Evolutionary conservation across 192 early-diverging fungal genomes (phyloP), one percentile per base, ranked within the genome.

Genomic region (Oehlia diaphana): DNA sequence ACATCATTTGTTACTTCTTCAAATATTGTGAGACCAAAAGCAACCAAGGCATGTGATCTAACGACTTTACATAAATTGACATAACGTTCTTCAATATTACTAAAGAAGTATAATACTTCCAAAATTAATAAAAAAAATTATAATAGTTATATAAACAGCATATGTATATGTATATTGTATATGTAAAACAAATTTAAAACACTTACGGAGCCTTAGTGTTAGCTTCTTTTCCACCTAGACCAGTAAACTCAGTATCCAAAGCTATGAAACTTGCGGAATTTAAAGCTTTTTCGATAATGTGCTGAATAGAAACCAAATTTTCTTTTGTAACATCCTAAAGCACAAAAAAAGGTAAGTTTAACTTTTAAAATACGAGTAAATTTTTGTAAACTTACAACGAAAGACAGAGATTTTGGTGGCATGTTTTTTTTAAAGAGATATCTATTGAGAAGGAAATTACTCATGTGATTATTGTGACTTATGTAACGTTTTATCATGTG

Each of bases 171-270:
- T 42, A 42, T 42, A 42, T 26, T 8, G 39, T 42, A 42, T 42
- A 42, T 42, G 50, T 21, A 53, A 28, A 26, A 61, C 9, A 4
- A 74, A 50, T 33, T 81, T n/a, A 44, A 26, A 44, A 7, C 35
- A 81, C 80, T 74, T 58, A 86, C 84, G 78, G n/a, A 33, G 84
- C 82, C 0, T 79, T 72, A 10, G 85, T 84, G 47, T 84, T 80
- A 28, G 78, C 66, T 47, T 81, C 28, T 76, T 80, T 79, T 3
- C 80, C 76, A 10, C 92, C 91, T 1, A 96, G 89, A 10, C 97
- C 97, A 10, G 94, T 94, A 81, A 98, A 97, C 80, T 98, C 97
- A 4, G 93, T 93, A 82, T 98, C 97, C 47, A 98, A 83, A 6
- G 95, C 89, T 72, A 98, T 89, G 78, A 95, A 96, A 62, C 86